Base-by-base conservation (phyloP, 805 yeast species). In the Metschnikowia corniflorae region DNA sequence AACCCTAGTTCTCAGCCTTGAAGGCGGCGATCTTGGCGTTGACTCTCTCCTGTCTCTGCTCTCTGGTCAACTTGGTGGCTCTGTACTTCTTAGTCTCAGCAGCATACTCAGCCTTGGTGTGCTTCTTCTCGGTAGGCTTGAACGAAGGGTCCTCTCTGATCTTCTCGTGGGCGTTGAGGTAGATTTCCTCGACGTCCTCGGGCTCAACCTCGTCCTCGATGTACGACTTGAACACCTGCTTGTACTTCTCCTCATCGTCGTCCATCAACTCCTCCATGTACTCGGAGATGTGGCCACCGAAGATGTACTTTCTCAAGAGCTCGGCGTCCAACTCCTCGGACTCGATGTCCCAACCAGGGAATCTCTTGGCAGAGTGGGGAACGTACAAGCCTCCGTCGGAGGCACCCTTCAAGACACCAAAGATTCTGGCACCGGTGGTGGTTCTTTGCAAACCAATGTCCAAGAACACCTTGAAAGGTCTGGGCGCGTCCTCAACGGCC, bases 261-360 rank as follows among this genome's bases (percentile, higher is more conserved):
- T 93, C 98, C 72, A 93, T 91, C 70, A 93, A 86, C 80, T 91
- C 97, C 81, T 93, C 98, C 96, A 93, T 93, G 93, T 93, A 93
- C 81, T 93, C 97, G 65, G 98, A 82, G 66, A 93, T 89, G 85
- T 93, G 98, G 73, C 97, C 97, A 79, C 95, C 97, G 68, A 91
- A 84, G 80, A 93, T 93, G 95, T 93, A 93, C 76, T 86, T 87
- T 87, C 97, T 87, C 72, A 93, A 82, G 58, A 80, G 73, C 69
- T 93, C 98, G 61, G 96, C 87, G 68, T 93, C 98, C 62, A 93
- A 82, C 78, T 93, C 98, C 79, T 93, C 96, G 61, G 83, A 65
- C 80, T 93, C 98, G 63, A 91, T 86, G 74, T 93, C 98, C 95
- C 91, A 93, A 78, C 98, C 98, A 75, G 98, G 98, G 96, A 89